A percentile compares a stretch with the other conserved stretches of the same genome.
phyloP scores from a whole-genome alignment of 768 basidiomycete species.

The Agaricus blazei region DNA sequence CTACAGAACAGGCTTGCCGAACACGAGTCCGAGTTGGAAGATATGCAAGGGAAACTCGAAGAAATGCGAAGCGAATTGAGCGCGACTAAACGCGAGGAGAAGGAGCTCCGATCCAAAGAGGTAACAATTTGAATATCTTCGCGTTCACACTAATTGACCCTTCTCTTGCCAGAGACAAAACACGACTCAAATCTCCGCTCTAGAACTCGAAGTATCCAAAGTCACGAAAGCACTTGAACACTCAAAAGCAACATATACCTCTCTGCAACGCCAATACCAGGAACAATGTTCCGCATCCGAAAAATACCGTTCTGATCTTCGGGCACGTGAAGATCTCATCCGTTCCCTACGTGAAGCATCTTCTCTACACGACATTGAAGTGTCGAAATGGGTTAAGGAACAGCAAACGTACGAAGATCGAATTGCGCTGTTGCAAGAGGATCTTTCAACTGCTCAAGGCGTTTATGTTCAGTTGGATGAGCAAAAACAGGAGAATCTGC shows the following conservation, averaged over 20 bases:
- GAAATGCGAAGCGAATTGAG: slow-evolving; percentile 73
- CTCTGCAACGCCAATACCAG: slow-evolving; percentile 81
- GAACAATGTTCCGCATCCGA: slow-evolving; percentile 86
- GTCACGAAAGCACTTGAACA: slow-evolving; percentile 70
- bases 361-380: slow-evolving; percentile 60
- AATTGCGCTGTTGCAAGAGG: slow-evolving; percentile 62
- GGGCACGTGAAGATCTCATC: slow-evolving; percentile 71
- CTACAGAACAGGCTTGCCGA: slow-evolving; percentile 63
- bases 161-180: slow-evolving; percentile 46
- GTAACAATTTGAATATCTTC: slow-evolving; percentile 27
- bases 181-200: slow-evolving; percentile 55
- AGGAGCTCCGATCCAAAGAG: slow-evolving; percentile 86
- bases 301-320: slow-evolving; percentile 68
- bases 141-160: not conserved
- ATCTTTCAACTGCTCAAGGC: slow-evolving; percentile 64
- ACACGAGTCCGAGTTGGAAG: slow-evolving; percentile 80
- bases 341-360: slow-evolving; percentile 56
- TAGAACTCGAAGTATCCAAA: slow-evolving; percentile 79
- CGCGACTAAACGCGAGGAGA: slow-evolving; percentile 85
- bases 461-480: slow-evolving; percentile 76
- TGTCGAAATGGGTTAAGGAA: slow-evolving; percentile 49
- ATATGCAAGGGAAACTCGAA: slow-evolving; percentile 72
- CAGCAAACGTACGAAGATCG: slow-evolving; percentile 61
- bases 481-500: slow-evolving; percentile 91
- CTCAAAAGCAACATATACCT: slow-evolving; percentile 66